Conservation (phyloP, 495 filamentous ascomycete genomes). For the Aspergillus egyptiacus region DNA sequence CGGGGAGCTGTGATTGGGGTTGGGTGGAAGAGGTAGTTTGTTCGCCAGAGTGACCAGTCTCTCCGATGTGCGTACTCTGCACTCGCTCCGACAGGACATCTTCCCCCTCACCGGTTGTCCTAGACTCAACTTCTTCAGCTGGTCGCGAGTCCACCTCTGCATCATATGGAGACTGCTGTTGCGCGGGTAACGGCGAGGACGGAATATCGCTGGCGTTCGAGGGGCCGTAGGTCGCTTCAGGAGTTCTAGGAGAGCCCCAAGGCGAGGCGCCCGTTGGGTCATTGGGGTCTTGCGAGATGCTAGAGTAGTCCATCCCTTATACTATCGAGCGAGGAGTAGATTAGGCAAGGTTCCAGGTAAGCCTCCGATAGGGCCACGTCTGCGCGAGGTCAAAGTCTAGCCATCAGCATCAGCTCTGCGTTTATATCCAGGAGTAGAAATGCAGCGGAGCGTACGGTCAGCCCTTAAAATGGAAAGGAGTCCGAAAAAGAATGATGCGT, state of each 20-base stretch:
- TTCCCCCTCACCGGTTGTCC: slow-evolving; percentile 9
- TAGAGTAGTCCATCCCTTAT: slow-evolving; percentile 73
- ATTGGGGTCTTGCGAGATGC: slow-evolving; percentile 67
- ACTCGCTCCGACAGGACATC: slow-evolving; percentile 38
- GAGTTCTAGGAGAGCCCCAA: slow-evolving; percentile 71
- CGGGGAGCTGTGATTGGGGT: slow-evolving; percentile 44
- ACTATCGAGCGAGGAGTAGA: slow-evolving; percentile 1
- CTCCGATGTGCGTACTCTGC: slow-evolving; percentile 38
- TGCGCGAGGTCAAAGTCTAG: slow-evolving; percentile 12
- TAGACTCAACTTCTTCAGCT: slow-evolving; percentile 13
- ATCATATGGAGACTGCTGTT: slow-evolving; percentile 40
- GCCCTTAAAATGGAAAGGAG: slow-evolving; percentile 6
- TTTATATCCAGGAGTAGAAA: no score
- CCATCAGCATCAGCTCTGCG: slow-evolving; percentile 8
- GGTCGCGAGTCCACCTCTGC: slow-evolving; percentile 25
- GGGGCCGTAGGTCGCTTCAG: slow-evolving; percentile 49
- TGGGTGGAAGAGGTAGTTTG: slow-evolving; percentile 39
- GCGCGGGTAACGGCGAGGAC: slow-evolving; percentile 46
- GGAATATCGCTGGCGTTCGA: slow-evolving; percentile 46
- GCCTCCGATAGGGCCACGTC: slow-evolving; percentile 20
- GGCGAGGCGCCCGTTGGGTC: slow-evolving; percentile 64
- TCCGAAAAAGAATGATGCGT: neutral
- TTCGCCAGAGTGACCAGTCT: slow-evolving; percentile 33
- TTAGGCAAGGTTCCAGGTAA: slow-evolving; percentile 15
- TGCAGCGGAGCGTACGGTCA: slow-evolving; percentile 1